Base-by-base conservation (phyloP, 352 stramenopile species). In the Saprolegnia diclina region DNA sequence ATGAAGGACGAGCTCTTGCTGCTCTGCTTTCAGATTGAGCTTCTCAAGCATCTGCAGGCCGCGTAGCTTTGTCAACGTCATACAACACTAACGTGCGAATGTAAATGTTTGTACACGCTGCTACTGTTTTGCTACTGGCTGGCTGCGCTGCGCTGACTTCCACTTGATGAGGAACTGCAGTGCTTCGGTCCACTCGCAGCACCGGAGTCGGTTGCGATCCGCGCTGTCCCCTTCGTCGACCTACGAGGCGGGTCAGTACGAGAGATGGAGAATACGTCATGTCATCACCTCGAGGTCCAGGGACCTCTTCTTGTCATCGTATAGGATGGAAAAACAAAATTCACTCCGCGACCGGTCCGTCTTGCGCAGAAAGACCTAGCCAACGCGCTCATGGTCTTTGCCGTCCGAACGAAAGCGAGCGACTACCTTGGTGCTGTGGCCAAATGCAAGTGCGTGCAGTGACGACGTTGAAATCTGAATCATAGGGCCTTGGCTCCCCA, bases 311-410 rank as follows among this genome's bases (percentile, higher is more conserved):
- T 19, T 18, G 38, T 91, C 80, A n/a, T 89, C 81, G 71, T 91
- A 91, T 42, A 89, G 76, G 56, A 91, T 74, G 0, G 84, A 92
- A 54, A 92, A 92, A 52, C 80, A 92, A 24, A 82, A 87, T 16
- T 73, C 14, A 44, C 21, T 52, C 3, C 63, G 44, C 2, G 53
- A 24, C 11, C 29, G 63, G 46, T 69, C 63, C 7, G 29, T 45
- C 22, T 38, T 69, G 19, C 63, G 63, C 37, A 10, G 48, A 62
- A 69, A 69, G 5, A 69, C 63, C 63, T 69, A 38, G 4, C 3
- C 7, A 4, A 61, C 5, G 45, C 18, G 5, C 10, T 5, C 29
- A 35, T 56, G 18, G 50, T 46, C 13, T 1, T 57, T 5, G 24
- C 3, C 22, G 14, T 10, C 7, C 4, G 4, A 13, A 37, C 24